phyloP scores from a whole-genome alignment of 306 rosid genomes.

The Biancaea sappan region DNA sequence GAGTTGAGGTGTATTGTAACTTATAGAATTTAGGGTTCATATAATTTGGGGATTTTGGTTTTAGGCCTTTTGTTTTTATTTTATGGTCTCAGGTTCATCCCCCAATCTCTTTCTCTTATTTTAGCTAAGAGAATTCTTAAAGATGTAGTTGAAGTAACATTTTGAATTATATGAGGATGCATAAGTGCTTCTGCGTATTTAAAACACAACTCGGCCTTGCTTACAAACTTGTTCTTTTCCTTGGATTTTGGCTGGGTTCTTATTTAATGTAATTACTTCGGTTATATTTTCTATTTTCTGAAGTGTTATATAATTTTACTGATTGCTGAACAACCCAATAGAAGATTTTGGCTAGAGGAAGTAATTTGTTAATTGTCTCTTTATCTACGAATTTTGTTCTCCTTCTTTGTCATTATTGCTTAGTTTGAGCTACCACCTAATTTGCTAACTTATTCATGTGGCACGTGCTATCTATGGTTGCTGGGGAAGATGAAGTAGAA shows the following conservation, averaged over 20 bases:
- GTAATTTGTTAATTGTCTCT: background rate
- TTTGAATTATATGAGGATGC: background rate
- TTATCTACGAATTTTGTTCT: background rate
- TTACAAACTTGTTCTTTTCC: background rate
- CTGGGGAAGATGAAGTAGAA: conserved; percentile 3
- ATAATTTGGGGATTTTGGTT: too few species aligned
- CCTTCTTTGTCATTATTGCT: background rate
- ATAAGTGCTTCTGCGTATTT: background rate
- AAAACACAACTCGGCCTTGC: conserved; percentile 2
- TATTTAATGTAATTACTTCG: background rate
- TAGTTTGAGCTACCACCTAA: background rate
- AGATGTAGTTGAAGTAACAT: background rate
- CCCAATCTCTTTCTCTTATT: too few species aligned
- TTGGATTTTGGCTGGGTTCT: background rate
- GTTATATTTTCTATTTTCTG: too few species aligned
- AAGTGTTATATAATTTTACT: background rate
- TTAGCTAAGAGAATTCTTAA: background rate
- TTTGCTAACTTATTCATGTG: background rate
- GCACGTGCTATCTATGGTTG: background rate
- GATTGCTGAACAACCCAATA: background rate
- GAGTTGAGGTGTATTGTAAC: too few species aligned
- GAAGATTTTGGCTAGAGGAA: background rate
- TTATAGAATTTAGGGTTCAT: too few species aligned
- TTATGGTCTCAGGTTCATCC: too few species aligned
- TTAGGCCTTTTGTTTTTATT: too few species aligned